phyloP scores from a whole-genome alignment of 495 filamentous ascomycete species.

The Aspergillus affinis region DNA sequence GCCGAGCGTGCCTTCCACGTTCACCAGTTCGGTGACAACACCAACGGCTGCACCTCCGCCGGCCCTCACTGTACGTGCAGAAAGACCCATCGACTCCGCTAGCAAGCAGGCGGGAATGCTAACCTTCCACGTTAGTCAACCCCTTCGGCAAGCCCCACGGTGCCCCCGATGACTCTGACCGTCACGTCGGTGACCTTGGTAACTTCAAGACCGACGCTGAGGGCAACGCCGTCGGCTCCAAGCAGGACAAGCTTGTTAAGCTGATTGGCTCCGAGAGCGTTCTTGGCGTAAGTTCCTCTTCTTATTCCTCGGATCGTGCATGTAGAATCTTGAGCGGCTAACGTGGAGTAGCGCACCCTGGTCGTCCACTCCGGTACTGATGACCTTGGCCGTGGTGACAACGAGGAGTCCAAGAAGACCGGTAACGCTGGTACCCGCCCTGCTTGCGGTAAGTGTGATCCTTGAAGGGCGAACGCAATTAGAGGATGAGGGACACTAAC shows the following conservation, averaged over 20 bases:
- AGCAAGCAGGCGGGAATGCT: background rate
- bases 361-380: conserved; percentile 94
- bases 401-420: conserved; percentile 95
- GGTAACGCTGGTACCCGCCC: conserved; percentile 91
- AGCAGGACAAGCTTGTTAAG: conserved; percentile 80
- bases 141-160: conserved; percentile 89
- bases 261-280: conserved; percentile 94
- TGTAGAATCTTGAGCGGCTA: conserved; percentile 8
- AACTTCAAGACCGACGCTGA: conserved; percentile 94
- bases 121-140: conserved; percentile 66
- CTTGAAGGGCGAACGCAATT: background rate
- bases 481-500: background rate
- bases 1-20: conserved; percentile 97
- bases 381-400: conserved; percentile 85
- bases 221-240: conserved; percentile 78
- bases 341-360: conserved; percentile 70
- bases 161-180: conserved; percentile 73
- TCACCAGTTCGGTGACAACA: conserved; percentile 99
- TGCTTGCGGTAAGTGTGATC: conserved; percentile 73
- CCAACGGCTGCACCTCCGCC: conserved; percentile 97
- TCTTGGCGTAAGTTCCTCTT: conserved; percentile 70
- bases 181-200: conserved; percentile 95
- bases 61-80: conserved; percentile 84
- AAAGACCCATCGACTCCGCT: background rate
- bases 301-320: background rate